These are phyloP conservation scores for Phytopythium oedochilum DNA, from an alignment of 352 stramenopile species.

Conservation along the genomic window DNA sequence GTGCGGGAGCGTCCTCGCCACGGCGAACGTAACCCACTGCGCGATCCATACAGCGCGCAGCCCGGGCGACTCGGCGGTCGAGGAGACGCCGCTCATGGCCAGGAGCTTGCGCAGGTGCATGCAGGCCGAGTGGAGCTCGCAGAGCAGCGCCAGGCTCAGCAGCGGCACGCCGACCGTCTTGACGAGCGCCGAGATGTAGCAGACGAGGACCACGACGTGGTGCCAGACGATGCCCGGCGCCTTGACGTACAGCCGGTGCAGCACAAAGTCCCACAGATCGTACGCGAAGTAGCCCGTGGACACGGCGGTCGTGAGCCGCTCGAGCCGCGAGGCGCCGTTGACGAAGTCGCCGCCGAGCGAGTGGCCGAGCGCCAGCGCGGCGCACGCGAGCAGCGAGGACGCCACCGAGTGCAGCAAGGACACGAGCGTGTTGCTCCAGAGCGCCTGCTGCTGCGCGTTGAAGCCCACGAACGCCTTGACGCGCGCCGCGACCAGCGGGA, in stretches of 20 bases:
- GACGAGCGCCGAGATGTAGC: slow-evolving; percentile 69
- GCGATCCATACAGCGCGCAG: slow-evolving; percentile 43
- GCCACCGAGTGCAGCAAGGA: slow-evolving; percentile 65
- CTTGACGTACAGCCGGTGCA: slow-evolving; percentile 71
- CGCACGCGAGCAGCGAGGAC: slow-evolving; percentile 50
- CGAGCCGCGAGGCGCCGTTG: slow-evolving; percentile 25
- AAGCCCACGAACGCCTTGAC: slow-evolving; percentile 48
- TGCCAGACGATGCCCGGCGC: slow-evolving; percentile 61
- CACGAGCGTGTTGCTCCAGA: slow-evolving; percentile 74
- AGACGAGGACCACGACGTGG: slow-evolving; percentile 76
- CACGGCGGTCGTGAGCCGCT: slow-evolving; percentile 54
- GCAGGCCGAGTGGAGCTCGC: slow-evolving; percentile 73
- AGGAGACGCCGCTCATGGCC: slow-evolving; percentile 49
- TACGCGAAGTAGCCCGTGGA: slow-evolving; percentile 82
- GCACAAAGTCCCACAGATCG: slow-evolving; percentile 74
- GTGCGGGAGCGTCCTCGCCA: slow-evolving; percentile 44
- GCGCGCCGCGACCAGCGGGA: slow-evolving; percentile 26
- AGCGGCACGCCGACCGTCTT: slow-evolving; percentile 72
- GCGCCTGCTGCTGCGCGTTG: slow-evolving; percentile 33
- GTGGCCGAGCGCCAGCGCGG: slow-evolving; percentile 40
- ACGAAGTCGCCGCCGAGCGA: slow-evolving; percentile 43
- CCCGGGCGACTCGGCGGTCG: slow-evolving; percentile 16
- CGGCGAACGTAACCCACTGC: slow-evolving; percentile 53
- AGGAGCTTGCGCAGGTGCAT: slow-evolving; percentile 78
- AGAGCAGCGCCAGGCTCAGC: slow-evolving; percentile 65